These are phyloP conservation scores for Eremothecium gossypii DNA, from an alignment of 1,139 yeast genomes.

Conservation along the genomic window DNA sequence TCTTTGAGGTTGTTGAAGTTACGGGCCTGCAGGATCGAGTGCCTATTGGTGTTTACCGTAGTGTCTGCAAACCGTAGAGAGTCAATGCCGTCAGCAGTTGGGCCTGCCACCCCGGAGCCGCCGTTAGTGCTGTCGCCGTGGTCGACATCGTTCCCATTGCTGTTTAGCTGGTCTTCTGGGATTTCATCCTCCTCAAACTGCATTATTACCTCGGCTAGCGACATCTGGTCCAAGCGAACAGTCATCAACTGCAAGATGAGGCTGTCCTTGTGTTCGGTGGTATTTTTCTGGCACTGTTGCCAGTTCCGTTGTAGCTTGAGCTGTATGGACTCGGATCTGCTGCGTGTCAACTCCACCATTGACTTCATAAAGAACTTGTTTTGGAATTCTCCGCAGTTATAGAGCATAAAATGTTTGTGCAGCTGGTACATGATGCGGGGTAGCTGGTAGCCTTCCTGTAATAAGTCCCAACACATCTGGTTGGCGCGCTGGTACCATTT, in stretches of 20 bases:
- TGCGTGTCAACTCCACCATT: slow-evolving; percentile 21
- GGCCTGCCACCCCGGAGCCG: not conserved
- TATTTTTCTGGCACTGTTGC: slow-evolving; percentile 11
- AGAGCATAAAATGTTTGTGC: slow-evolving; percentile 48
- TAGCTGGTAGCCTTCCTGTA: slow-evolving; percentile 55
- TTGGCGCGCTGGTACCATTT: slow-evolving; percentile 66
- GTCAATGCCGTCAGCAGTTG: not conserved
- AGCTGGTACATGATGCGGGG: slow-evolving; percentile 39
- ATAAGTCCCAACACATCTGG: slow-evolving; percentile 45
- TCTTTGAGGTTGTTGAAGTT: slow-evolving; percentile 20
- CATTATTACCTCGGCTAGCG: slow-evolving; percentile 19
- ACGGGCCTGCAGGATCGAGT: slow-evolving; percentile 14
- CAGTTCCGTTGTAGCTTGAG: slow-evolving; percentile 21
- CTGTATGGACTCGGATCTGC: slow-evolving; percentile 11
- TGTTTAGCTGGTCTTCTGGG: not conserved
- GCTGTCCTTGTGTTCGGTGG: slow-evolving; percentile 10
- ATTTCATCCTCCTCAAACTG: slow-evolving; percentile 10
- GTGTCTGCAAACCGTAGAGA: not conserved
- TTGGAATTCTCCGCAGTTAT: slow-evolving; percentile 33
- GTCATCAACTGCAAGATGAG: slow-evolving; percentile 24
- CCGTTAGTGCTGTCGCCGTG: not conserved
- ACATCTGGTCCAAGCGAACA: slow-evolving; percentile 26
- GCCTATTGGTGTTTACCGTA: slow-evolving; percentile 1
- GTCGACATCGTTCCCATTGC: slow-evolving; percentile 5
- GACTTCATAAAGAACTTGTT: slow-evolving; percentile 17